phyloP scores from a whole-genome alignment of 164 flowering plant species.

The Warburgia ugandensis region DNA sequence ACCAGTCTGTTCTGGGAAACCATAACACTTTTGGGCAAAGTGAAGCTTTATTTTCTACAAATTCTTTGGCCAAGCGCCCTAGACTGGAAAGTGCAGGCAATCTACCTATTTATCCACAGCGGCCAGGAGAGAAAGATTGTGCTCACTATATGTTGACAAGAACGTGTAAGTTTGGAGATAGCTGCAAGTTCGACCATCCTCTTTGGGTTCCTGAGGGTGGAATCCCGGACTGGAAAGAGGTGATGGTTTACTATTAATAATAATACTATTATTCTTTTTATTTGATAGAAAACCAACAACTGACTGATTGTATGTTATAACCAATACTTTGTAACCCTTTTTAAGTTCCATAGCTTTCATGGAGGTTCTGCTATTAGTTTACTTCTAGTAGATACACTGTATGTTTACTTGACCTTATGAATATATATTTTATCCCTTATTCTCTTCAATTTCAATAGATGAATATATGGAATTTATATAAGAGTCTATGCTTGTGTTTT shows the following conservation, averaged over 20 bases:
- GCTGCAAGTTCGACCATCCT: constrained; percentile 99
- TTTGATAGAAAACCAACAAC: constrained; percentile 12
- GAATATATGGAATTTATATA: too few species aligned
- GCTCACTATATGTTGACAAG: constrained; percentile 98
- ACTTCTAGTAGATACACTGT: constrained; percentile 1
- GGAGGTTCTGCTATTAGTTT: constrained; percentile 3
- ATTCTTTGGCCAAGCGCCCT: constrained; percentile 81
- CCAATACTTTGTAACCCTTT: constrained; percentile 2
- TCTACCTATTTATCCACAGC: constrained; percentile 90
- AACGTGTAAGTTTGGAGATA: constrained; percentile 97
- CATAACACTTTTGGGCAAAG: constrained; percentile 70
- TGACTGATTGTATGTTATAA: constrained; percentile 9
- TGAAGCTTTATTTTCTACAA: constrained; percentile 78
- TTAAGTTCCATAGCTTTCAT: background rate
- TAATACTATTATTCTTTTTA: constrained; percentile 23
- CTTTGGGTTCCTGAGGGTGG: constrained; percentile 99
- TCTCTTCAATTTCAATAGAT: too few species aligned
- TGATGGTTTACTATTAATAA: constrained; percentile 32
- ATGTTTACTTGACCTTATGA: too few species aligned
- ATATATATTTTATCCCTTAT: too few species aligned
- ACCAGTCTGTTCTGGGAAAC: constrained; percentile 66
- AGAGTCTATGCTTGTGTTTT: too few species aligned
- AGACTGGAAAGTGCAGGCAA: constrained; percentile 71
- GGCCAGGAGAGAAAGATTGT: constrained; percentile 99
- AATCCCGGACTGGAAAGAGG: constrained; percentile 99